Percentiles rank a stretch among this genome's conserved stretches.
Evolutionary conservation across 352 stramenopile genomes (phyloP).

Genomic region (Aphanomyces stellatus): DNA sequence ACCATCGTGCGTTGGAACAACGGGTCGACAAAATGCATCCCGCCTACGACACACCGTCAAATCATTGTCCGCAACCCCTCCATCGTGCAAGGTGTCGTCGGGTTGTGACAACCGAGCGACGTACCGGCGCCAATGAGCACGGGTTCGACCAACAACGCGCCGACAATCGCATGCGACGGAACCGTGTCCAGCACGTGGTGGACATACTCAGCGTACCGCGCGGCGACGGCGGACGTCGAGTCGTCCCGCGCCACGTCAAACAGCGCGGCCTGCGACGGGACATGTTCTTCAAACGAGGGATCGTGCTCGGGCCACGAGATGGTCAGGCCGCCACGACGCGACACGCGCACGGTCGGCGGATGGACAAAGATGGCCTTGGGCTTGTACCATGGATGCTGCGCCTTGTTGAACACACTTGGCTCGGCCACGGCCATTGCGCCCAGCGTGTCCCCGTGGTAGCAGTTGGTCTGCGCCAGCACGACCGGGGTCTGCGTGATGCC

Average conservation of each 20-base stretch:
- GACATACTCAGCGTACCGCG: slow-evolving; percentile 68
- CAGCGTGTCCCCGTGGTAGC: slow-evolving; percentile 89
- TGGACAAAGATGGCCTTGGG: slow-evolving; percentile 74
- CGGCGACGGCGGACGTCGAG: slow-evolving; percentile 25
- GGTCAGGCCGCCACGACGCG: background rate
- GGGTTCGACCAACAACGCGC: slow-evolving; percentile 83
- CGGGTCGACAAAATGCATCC: slow-evolving; percentile 88
- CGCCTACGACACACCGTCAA: slow-evolving; percentile 21
- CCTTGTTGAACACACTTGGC: slow-evolving; percentile 86
- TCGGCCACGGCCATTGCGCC: slow-evolving; percentile 88
- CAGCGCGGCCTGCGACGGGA: slow-evolving; percentile 32
- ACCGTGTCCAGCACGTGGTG: slow-evolving; percentile 39
- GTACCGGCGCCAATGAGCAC: slow-evolving; percentile 75
- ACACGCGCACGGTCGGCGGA: slow-evolving; percentile 56
- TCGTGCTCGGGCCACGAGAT: slow-evolving; percentile 7
- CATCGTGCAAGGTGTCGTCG: too few species aligned
- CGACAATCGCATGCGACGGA: slow-evolving; percentile 30
- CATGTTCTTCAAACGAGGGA: background rate
- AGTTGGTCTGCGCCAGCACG: slow-evolving; percentile 80
- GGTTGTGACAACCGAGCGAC: too few species aligned
- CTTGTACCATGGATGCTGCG: slow-evolving; percentile 89
- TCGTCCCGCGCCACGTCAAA: slow-evolving; percentile 42
- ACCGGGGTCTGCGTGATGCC: slow-evolving; percentile 41
- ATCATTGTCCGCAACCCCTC: background rate
- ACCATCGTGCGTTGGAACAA: slow-evolving; percentile 88